These are phyloP conservation scores for Xerocomus amazonicus DNA, from an alignment of 1,284 basidiomycete species.

Conservation along the genomic window DNA sequence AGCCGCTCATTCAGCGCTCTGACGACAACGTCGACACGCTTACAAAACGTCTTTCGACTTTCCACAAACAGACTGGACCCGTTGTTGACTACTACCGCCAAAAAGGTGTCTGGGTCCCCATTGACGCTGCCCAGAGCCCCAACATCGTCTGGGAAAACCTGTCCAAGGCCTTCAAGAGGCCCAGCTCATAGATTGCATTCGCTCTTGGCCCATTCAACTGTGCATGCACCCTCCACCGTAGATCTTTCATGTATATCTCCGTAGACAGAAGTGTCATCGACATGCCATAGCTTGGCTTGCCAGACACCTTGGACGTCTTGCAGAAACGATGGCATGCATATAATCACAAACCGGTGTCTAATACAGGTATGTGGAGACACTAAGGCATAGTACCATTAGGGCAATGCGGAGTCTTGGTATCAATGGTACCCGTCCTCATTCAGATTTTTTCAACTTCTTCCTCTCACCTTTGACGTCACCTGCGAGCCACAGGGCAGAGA, in stretches of 20 bases:
- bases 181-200: slow-evolving; percentile 17
- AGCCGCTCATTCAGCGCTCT: slow-evolving; percentile 89
- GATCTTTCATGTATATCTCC: slow-evolving; percentile 26
- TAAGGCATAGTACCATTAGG: slow-evolving; percentile 6
- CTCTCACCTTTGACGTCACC: slow-evolving; percentile 54
- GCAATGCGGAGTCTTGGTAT: slow-evolving; percentile 6
- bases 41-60: slow-evolving; percentile 82
- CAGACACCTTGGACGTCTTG: not conserved
- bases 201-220: not conserved
- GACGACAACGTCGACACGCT: slow-evolving; percentile 95
- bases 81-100: slow-evolving; percentile 97
- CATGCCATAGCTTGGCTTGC: slow-evolving; percentile 1
- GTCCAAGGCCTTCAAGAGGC: slow-evolving; percentile 50
- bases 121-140: slow-evolving; percentile 94
- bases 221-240: slow-evolving; percentile 13
- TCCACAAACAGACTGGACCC: slow-evolving; percentile 91
- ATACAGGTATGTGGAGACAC: slow-evolving; percentile 21
- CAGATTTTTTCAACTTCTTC: slow-evolving; percentile 48
- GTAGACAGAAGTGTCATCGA: slow-evolving; percentile 18
- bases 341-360: slow-evolving; percentile 8
- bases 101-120: slow-evolving; percentile 82
- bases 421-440: slow-evolving; percentile 34
- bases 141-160: slow-evolving; percentile 89
- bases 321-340: slow-evolving; percentile 3
- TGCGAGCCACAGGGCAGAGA: slow-evolving; percentile 81